phyloP scores from a whole-genome alignment of 1,284 basidiomycete species.

The Cryptococcus deneoformans region DNA sequence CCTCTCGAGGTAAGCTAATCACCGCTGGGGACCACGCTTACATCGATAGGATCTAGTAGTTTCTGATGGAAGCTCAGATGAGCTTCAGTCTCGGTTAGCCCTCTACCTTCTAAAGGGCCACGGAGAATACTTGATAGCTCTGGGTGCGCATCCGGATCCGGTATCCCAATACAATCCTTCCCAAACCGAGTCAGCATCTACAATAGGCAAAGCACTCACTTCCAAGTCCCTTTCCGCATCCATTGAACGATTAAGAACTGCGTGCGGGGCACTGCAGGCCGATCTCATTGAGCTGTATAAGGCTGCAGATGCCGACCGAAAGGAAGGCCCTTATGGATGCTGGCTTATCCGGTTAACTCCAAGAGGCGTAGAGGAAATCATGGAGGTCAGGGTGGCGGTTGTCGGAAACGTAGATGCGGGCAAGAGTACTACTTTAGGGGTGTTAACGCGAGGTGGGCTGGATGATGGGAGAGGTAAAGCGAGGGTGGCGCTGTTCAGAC shows the following conservation, averaged over 20 bases:
- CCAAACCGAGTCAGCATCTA: slow-evolving; percentile 5
- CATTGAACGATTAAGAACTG: slow-evolving; percentile 23
- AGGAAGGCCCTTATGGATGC: slow-evolving; percentile 29
- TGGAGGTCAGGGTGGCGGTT: slow-evolving; percentile 91
- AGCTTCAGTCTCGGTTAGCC: slow-evolving; percentile 36
- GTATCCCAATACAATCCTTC: slow-evolving; percentile 21
- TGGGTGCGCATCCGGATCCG: slow-evolving; percentile 41
- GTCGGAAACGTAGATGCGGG: slow-evolving; percentile 86
- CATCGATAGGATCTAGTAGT: slow-evolving; percentile 29
- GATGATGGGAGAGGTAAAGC: slow-evolving; percentile 89
- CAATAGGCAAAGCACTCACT: slow-evolving; percentile 25
- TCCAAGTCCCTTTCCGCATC: slow-evolving; percentile 22
- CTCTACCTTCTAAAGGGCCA: slow-evolving; percentile 36
- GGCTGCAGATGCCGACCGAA: slow-evolving; percentile 10
- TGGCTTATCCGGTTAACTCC: slow-evolving; percentile 45
- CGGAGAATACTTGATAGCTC: slow-evolving; percentile 41
- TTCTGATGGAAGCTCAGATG: slow-evolving; percentile 18
- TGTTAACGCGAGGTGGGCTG: slow-evolving; percentile 64
- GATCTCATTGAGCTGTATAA: slow-evolving; percentile 43
- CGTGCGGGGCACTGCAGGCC: slow-evolving; percentile 28
- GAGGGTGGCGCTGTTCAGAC: slow-evolving; percentile 79
- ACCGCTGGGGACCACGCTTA: neutral
- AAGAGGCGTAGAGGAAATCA: slow-evolving; percentile 47
- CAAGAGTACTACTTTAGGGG: slow-evolving; percentile 87
- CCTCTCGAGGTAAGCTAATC: slow-evolving; percentile 32